A percentile compares a stretch with the other conserved stretches of the same genome.
Conservation (phyloP, 1,284 basidiomycete genomes). For the Trametes hirsuta region DNA sequence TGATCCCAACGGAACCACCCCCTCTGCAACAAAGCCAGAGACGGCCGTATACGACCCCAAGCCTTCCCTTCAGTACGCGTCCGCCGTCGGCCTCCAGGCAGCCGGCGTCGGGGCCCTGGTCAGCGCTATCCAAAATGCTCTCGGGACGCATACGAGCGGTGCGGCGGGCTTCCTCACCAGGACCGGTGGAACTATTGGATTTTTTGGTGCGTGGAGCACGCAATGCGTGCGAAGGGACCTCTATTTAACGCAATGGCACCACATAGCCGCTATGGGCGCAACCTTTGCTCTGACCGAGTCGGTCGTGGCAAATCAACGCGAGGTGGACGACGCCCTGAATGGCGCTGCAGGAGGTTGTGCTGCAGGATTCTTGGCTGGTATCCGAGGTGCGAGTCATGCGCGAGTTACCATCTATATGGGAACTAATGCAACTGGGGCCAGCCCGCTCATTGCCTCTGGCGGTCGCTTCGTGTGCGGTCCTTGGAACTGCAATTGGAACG, state of each 20-base stretch:
- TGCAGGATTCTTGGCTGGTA: slow-evolving; percentile 88
- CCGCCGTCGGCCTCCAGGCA: slow-evolving; percentile 67
- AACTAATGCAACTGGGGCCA: slow-evolving; percentile 37
- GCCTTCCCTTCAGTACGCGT: slow-evolving; percentile 60
- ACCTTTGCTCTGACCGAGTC: slow-evolving; percentile 86
- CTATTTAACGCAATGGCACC: not conserved
- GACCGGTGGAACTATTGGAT: slow-evolving; percentile 78
- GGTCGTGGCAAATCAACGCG: slow-evolving; percentile 79
- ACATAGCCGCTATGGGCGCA: slow-evolving; percentile 87
- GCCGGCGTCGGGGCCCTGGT: slow-evolving; percentile 79
- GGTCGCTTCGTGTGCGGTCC: slow-evolving; percentile 77
- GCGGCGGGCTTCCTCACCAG: slow-evolving; percentile 86
- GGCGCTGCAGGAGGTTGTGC: slow-evolving; percentile 90
- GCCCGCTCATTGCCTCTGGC: slow-evolving; percentile 87
- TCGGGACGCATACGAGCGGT: slow-evolving; percentile 80
- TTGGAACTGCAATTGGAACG: slow-evolving; percentile 82
- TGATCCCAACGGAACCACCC: slow-evolving; percentile 24
- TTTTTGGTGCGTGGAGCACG: slow-evolving; percentile 67
- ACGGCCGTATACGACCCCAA: slow-evolving; percentile 55
- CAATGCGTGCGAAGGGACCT: not conserved
- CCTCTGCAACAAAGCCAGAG: slow-evolving; percentile 11
- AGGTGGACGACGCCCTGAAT: slow-evolving; percentile 84
- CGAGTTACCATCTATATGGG: not conserved
- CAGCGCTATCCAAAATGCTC: slow-evolving; percentile 84
- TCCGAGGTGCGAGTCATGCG: slow-evolving; percentile 63